Conservation (phyloP, 1,139 yeast genomes). For the Yamadazyma taylorii region DNA sequence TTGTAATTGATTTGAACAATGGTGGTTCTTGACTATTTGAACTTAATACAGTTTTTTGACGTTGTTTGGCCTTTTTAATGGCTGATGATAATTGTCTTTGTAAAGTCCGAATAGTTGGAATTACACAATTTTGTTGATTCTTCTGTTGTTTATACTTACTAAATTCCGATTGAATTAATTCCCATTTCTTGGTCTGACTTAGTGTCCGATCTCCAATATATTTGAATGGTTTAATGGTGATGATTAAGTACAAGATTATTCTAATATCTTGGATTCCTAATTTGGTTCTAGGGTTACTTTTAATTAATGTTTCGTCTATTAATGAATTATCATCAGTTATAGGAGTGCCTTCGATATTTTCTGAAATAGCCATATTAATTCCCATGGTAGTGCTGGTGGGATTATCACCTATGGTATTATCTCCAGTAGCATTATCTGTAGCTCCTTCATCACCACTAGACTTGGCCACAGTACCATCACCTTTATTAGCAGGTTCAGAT, state of each 20-base stretch:
- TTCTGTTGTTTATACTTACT: constrained; percentile 20
- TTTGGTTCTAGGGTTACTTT: constrained; percentile 23
- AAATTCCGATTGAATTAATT: constrained; percentile 29
- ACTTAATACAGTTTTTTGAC: constrained; percentile 9
- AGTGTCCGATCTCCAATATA: constrained; percentile 36
- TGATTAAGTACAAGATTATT: constrained; percentile 31
- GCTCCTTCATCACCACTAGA: too few relatives aligned
- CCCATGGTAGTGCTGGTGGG: not conserved
- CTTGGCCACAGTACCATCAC: too few relatives aligned
- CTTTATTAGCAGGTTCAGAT: too few relatives aligned
- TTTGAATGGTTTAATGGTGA: constrained; percentile 37
- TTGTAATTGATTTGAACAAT: constrained; percentile 18
- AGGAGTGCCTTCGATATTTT: constrained; percentile 3
- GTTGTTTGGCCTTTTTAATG: constrained; percentile 28
- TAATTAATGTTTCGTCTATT: constrained; percentile 2
- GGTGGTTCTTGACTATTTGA: constrained; percentile 13
- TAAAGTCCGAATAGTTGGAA: constrained; percentile 39
- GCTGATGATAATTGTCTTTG: constrained; percentile 39
- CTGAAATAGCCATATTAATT: constrained; percentile 2
- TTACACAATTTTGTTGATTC: constrained; percentile 12
- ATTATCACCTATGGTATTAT: too few relatives aligned
- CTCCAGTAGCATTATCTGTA: too few relatives aligned
- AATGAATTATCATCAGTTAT: not conserved
- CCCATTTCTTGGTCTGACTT: constrained; percentile 40
- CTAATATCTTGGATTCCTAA: constrained; percentile 29